Base-by-base conservation (phyloP, 768 basidiomycete species). In the Clathrus columnatus region DNA sequence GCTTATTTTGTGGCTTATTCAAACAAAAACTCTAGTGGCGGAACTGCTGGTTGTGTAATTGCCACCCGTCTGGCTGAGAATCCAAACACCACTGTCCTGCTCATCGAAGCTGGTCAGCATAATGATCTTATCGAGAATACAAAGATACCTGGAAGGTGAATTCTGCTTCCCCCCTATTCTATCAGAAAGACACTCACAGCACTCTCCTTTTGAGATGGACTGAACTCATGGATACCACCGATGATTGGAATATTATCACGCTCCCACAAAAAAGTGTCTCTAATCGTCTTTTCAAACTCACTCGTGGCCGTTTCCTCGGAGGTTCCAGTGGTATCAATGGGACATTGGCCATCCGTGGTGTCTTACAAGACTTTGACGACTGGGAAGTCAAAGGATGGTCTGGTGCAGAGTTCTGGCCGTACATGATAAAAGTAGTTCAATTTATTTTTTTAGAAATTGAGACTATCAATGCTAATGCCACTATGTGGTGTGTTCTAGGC, bases 31-130 rank as follows among this genome's bases (percentile, higher is more conserved):
- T n/a, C 11, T 36, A 36, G 36, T 36, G 36, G 36, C n/a, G 76
- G 76, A 20, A 72, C 70, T n/a, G 75, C 75, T 1, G 75, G 77
- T 0, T 71, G 73, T 48, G 72, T 74, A 4, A 61, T 78, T 8
- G 77, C 76, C 4, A 70, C 67, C 16, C 69, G 75, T 43, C 65
- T 78, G 24, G 67, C 74, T 0, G 75, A 75, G 57, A 63, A 70
- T 45, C 32, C 67, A 1, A 61, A 63, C 1, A 26, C 69, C 0
- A 67, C 63, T 0, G 74, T 78, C 21, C 68, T 78, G 20, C 62
- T 78, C 16, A 61, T 78, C 42, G 72, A 73, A 57, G 70, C 71
- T 2, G 71, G 71, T 5, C 36, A 57, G 26, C 60, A 53, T 68
- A 70, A 47, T 11, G 56, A 50, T 58, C 26, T 18, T 20, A n/a